Conservation (phyloP, 1,284 basidiomycete genomes). For the Megacollybia platyphylla region DNA sequence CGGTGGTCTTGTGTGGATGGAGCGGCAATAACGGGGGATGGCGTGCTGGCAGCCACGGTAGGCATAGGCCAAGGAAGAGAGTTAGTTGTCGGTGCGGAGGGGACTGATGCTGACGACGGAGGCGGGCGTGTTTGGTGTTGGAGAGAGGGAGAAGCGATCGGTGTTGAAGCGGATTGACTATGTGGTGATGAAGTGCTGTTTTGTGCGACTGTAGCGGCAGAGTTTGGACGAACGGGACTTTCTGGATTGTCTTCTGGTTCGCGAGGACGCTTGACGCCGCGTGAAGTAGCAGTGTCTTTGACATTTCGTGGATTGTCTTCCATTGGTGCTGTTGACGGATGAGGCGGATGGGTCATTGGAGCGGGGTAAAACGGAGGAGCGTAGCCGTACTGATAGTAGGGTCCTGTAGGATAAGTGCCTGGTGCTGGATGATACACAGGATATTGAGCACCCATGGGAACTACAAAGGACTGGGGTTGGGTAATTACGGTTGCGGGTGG, state of each 20-base stretch:
- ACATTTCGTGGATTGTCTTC: slow-evolving; percentile 47
- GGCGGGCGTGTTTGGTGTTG: slow-evolving; percentile 7
- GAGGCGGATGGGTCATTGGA: slow-evolving; percentile 7
- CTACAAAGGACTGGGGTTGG: slow-evolving; percentile 58
- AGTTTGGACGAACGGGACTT: slow-evolving; percentile 15
- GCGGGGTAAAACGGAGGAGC: slow-evolving; percentile 7
- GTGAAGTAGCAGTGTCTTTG: slow-evolving; percentile 12
- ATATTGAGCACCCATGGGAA: slow-evolving; percentile 35
- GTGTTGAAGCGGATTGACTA: slow-evolving; percentile 6
- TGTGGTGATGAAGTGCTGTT: slow-evolving; percentile 11
- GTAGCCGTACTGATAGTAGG: slow-evolving; percentile 37
- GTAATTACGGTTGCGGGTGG: slow-evolving; percentile 35
- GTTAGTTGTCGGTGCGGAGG: slow-evolving; percentile 11
- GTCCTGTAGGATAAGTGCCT: slow-evolving; percentile 40
- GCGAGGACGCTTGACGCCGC: slow-evolving; percentile 49
- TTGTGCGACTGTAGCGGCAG: slow-evolving; percentile 11
- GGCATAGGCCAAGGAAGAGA: slow-evolving; percentile 34
- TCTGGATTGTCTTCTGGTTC: slow-evolving; percentile 13
- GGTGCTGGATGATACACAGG: slow-evolving; percentile 19
- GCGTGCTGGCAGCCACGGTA: slow-evolving; percentile 23
- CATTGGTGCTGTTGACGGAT: slow-evolving; percentile 28
- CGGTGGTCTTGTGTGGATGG: slow-evolving; percentile 7
- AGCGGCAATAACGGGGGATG: slow-evolving; percentile 22
- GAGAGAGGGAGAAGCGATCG: slow-evolving; percentile 9
- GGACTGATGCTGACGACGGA: slow-evolving; percentile 6